A percentile compares a stretch with the other conserved stretches of the same genome.
These are phyloP conservation scores for Cadophora malorum DNA, from an alignment of 2,329 filamentous ascomycete genomes.

Conservation along the genomic window DNA sequence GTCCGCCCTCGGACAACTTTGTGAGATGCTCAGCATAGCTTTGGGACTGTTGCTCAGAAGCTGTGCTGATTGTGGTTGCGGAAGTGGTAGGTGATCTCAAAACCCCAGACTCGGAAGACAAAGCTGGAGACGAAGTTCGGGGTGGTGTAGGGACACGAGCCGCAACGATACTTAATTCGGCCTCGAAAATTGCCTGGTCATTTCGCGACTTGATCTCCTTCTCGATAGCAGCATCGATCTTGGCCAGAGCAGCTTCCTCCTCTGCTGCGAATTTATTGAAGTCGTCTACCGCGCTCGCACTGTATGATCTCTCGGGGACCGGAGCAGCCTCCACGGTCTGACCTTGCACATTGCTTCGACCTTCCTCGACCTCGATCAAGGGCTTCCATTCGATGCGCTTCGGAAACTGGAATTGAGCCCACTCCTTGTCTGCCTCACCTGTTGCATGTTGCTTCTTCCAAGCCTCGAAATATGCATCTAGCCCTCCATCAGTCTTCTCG, in stretches of 20 bases:
- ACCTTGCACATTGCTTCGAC: slow-evolving; percentile 28
- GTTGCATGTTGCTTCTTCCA: slow-evolving; percentile 79
- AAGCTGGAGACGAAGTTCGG: slow-evolving; percentile 38
- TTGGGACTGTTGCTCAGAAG: slow-evolving; percentile 67
- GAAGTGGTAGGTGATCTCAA: slow-evolving; percentile 58
- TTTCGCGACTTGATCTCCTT: slow-evolving; percentile 69
- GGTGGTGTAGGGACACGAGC: slow-evolving; percentile 42
- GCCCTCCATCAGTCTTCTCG: slow-evolving; percentile 64
- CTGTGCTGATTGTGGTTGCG: slow-evolving; percentile 57
- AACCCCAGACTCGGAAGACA: slow-evolving; percentile 47
- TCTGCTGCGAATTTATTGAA: slow-evolving; percentile 49
- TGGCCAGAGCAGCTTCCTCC: slow-evolving; percentile 69
- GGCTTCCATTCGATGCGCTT: slow-evolving; percentile 90
- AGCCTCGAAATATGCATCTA: slow-evolving; percentile 92
- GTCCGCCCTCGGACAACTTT: slow-evolving; percentile 71
- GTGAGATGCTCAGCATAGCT: slow-evolving; percentile 81
- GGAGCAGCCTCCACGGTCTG: slow-evolving; percentile 33
- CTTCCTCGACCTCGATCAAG: slow-evolving; percentile 40
- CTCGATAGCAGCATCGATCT: slow-evolving; percentile 85
- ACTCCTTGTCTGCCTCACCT: slow-evolving; percentile 76
- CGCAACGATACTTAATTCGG: slow-evolving; percentile 43
- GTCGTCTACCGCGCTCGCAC: slow-evolving; percentile 42
- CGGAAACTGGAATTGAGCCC: slow-evolving; percentile 89
- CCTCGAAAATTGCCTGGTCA: slow-evolving; percentile 49
- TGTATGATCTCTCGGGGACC: slow-evolving; percentile 37